Evolutionary conservation across 2,329 filamentous ascomycete species (phyloP).

Genomic region (Penicillium sp.): DNA sequence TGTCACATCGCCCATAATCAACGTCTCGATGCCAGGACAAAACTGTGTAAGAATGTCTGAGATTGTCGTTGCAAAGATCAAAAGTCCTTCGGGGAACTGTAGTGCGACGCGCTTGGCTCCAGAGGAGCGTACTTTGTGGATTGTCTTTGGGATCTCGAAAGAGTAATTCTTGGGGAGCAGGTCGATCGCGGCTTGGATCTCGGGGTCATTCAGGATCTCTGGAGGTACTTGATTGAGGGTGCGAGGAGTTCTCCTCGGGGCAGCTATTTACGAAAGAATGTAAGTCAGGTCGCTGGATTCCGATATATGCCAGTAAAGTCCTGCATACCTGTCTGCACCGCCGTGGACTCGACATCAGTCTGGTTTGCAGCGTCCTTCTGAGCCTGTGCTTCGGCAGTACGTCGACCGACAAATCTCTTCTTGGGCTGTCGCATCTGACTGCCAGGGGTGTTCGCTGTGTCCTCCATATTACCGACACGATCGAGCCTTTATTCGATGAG

Average conservation of each 20-base stretch:
- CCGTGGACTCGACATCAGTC: constrained; percentile 65
- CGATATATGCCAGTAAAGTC: background rate
- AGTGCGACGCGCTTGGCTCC: constrained; percentile 81
- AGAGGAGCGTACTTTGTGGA: constrained; percentile 83
- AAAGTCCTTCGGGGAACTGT: constrained; percentile 95
- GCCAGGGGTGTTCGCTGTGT: constrained; percentile 13
- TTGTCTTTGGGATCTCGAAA: constrained; percentile 98
- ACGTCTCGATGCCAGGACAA: constrained; percentile 84
- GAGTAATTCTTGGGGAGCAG: constrained; percentile 95
- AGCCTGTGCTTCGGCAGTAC: constrained; percentile 61
- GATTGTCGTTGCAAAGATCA: constrained; percentile 95
- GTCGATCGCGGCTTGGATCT: constrained; percentile 82
- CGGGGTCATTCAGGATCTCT: constrained; percentile 80
- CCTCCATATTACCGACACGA: constrained; percentile 20
- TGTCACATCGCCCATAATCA: constrained; percentile 99
- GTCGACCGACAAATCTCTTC: constrained; percentile 86
- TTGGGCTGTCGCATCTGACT: constrained; percentile 68
- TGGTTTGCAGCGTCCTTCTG: constrained; percentile 61
- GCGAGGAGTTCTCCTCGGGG: constrained; percentile 71
- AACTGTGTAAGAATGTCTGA: constrained; percentile 95
- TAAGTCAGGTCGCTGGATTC: constrained; percentile 20
- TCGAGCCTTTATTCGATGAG: background rate
- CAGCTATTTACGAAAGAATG: constrained; percentile 53
- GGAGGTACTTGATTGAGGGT: constrained; percentile 89
- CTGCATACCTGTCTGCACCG: constrained; percentile 42